Evolutionary conservation across 176 grass and related monocot species (phyloP).

Genomic region (Zea luxurians): DNA sequence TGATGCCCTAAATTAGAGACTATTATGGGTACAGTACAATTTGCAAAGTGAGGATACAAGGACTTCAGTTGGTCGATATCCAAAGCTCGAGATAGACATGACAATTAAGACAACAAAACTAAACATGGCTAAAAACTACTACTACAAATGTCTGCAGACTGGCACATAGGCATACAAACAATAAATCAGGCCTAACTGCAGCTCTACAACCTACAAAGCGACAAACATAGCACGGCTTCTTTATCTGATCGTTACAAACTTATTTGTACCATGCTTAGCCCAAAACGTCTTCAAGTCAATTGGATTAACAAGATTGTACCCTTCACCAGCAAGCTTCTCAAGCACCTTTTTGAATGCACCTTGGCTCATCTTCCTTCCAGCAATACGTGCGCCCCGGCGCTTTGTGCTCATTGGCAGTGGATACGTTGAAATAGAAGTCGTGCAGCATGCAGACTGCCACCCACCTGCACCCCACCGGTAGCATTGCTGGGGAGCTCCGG

Average conservation of each 20-base stretch:
- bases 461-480: slow-evolving; percentile 85
- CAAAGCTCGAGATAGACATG: slow-evolving; percentile 35
- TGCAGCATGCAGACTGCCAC: slow-evolving; percentile 93
- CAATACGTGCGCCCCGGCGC: slow-evolving; percentile 62
- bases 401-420: slow-evolving; percentile 82
- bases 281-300: slow-evolving; percentile 89
- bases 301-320: slow-evolving; percentile 82
- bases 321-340: slow-evolving; percentile 87
- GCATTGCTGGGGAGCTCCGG: slow-evolving; percentile 67
- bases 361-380: slow-evolving; percentile 93
- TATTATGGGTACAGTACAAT: slow-evolving; percentile 40
- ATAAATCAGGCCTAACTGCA: slow-evolving; percentile 35
- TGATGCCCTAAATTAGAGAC: slow-evolving; percentile 54
- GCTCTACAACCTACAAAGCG: slow-evolving; percentile 30
- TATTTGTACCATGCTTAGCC: slow-evolving; percentile 94
- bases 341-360: slow-evolving; percentile 96
- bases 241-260: slow-evolving; percentile 91
- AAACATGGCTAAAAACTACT: slow-evolving; percentile 46
- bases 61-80: slow-evolving; percentile 20
- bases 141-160: slow-evolving; percentile 38
- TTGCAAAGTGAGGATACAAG: slow-evolving; percentile 43
- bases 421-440: slow-evolving; percentile 76
- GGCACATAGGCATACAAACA: slow-evolving; percentile 42
- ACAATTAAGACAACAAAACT: slow-evolving; percentile 38
- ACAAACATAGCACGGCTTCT: slow-evolving; percentile 31